phyloP scores from a whole-genome alignment of 2,329 filamentous ascomycete genomes.

The Penicillium brasilianum region DNA sequence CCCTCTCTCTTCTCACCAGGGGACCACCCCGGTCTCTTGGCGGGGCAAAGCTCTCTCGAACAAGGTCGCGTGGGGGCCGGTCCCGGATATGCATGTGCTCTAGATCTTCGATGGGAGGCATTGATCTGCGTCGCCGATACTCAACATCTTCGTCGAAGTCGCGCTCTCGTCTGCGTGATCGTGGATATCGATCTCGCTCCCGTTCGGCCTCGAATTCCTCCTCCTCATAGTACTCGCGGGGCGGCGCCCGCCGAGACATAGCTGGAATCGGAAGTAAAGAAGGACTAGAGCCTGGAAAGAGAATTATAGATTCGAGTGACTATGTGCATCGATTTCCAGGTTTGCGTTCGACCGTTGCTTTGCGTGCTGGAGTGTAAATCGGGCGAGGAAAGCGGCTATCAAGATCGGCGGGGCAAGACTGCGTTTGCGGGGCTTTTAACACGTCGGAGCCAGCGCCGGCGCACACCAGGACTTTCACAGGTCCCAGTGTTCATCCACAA shows the following conservation, averaged over 20 bases:
- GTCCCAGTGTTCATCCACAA: neutral
- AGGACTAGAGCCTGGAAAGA: neutral
- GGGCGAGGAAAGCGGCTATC: neutral
- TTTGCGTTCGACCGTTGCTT: neutral
- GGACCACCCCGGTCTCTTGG: slow-evolving; percentile 39
- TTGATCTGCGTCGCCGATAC: slow-evolving; percentile 38
- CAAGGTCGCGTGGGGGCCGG: slow-evolving; percentile 39
- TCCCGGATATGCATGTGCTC: slow-evolving; percentile 49
- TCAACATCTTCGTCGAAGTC: slow-evolving; percentile 37
- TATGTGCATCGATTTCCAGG: neutral
- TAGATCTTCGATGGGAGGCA: slow-evolving; percentile 51
- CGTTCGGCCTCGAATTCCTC: slow-evolving; percentile 34
- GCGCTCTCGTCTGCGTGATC: slow-evolving; percentile 33
- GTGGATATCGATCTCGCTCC: slow-evolving; percentile 33
- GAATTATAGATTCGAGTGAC: neutral
- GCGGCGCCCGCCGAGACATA: slow-evolving; percentile 41
- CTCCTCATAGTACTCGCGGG: slow-evolving; percentile 39
- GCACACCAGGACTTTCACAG: slow-evolving; percentile 1
- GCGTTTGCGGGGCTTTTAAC: slow-evolving; percentile 16
- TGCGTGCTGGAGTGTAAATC: neutral
- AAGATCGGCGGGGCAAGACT: slow-evolving; percentile 7
- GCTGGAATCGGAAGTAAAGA: neutral
- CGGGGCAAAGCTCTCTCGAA: slow-evolving; percentile 40
- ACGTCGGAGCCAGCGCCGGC: slow-evolving; percentile 13
- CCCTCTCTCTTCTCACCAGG: slow-evolving; percentile 36